Conservation (phyloP, 164 flowering plant species). For the Hamamelis virginiana region DNA sequence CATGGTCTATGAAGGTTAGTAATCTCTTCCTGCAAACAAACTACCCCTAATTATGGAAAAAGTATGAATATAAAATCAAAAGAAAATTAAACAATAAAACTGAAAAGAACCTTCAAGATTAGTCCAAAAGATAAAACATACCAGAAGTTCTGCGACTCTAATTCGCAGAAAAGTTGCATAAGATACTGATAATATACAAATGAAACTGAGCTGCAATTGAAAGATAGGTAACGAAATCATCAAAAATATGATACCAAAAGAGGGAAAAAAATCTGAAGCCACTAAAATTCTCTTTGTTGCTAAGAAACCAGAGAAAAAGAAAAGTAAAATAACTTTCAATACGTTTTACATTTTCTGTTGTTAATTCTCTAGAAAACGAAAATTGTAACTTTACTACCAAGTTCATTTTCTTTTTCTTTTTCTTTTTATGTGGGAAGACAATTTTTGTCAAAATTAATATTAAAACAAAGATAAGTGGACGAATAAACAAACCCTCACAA, state of each 20-base stretch:
- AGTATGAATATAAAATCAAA: too few relatives aligned
- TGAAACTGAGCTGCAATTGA: conserved; percentile 48
- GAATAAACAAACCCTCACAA: too few relatives aligned
- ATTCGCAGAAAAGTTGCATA: conserved; percentile 40
- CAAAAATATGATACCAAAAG: conserved; percentile 4
- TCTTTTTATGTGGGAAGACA: too few relatives aligned
- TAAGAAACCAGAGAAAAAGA: background rate
- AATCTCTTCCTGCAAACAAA: conserved; percentile 63
- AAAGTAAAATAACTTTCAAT: too few relatives aligned
- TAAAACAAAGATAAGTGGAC: too few relatives aligned
- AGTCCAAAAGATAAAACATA: conserved; percentile 16
- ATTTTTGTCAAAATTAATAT: too few relatives aligned
- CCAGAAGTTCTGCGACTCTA: conserved; percentile 57
- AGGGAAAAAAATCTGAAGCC: background rate
- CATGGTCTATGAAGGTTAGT: conserved; percentile 44
- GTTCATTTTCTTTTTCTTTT: too few relatives aligned
- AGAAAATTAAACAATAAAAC: background rate
- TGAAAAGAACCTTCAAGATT: background rate
- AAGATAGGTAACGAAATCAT: conserved; percentile 6
- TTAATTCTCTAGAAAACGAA: too few relatives aligned
- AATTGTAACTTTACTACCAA: too few relatives aligned
- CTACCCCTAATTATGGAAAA: background rate
- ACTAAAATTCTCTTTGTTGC: background rate
- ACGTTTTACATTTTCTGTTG: too few relatives aligned
- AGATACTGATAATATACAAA: conserved; percentile 37